These are phyloP conservation scores for Eutrema salsugineum DNA, from an alignment of 441 rosid genomes.

Conservation along the genomic window DNA sequence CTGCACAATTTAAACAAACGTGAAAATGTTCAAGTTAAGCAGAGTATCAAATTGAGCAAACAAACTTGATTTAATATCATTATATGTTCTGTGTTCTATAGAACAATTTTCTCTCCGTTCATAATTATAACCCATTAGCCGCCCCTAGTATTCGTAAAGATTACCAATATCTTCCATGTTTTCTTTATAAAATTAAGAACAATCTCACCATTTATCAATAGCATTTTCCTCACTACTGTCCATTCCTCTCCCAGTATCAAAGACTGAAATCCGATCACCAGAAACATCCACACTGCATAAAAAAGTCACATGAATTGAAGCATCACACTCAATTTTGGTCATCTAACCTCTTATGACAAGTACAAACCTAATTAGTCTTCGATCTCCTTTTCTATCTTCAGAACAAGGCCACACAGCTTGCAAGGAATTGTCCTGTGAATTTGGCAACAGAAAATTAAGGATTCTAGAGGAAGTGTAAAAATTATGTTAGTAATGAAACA, in stretches of 20 bases:
- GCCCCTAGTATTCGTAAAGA: neutral
- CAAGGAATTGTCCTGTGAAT: conserved; percentile 67
- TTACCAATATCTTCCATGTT: neutral
- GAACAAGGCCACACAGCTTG: conserved; percentile 63
- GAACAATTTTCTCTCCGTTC: neutral
- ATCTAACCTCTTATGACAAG: conserved; percentile 4
- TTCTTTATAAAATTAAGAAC: neutral
- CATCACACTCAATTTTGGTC: neutral
- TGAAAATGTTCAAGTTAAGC: neutral
- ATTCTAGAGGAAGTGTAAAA: neutral
- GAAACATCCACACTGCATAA: conserved; percentile 51
- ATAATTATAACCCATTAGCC: neutral
- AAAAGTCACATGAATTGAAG: conserved; percentile 8
- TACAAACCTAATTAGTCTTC: conserved; percentile 52
- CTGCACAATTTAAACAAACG: conserved; percentile 28
- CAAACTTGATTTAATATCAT: neutral
- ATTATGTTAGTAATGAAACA: neutral
- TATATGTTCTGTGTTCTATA: neutral
- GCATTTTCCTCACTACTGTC: conserved; percentile 53
- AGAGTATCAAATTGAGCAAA: neutral
- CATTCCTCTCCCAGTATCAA: conserved; percentile 78
- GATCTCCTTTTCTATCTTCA: conserved; percentile 29
- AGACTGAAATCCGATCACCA: conserved; percentile 46
- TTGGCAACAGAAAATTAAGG: neutral
- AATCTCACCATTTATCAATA: conserved; percentile 53